Evolutionary conservation across 805 yeast species (phyloP), one percentile per base, ranked within the genome.

Genomic region (Nakazawaea siamensis): DNA sequence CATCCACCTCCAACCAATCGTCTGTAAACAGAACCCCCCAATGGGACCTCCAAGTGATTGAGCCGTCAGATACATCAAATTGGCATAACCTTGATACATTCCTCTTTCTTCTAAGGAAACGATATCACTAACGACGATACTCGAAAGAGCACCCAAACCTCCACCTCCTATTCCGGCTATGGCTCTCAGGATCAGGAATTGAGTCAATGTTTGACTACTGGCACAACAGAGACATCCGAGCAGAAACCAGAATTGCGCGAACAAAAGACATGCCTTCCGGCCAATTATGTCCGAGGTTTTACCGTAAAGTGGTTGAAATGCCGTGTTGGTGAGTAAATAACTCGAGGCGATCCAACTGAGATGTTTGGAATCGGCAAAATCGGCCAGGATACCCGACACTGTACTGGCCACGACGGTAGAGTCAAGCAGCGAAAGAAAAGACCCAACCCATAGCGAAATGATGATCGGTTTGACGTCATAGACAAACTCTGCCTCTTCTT

Each of bases 301-400:
- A 4, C 90, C 92, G 37, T 75, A 78, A 18, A 82, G 51, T 1
- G 86, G 88, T 54, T 80, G 88, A 52, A 80, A 78, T 1, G 83
- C 82, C 3, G 84, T 71, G 41, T 73, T 75, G 1, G 88, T 77
- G 19, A 83, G 56, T 21, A 83, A 58, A 36, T 79, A 76, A 1
- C 83, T 70, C 0, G 87, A 74, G 3, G 87, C 86, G 3, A 81
- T 79, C 88, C 90, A 81, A 2, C 76, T 57, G 5, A 73, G 57
- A 40, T 65, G 48, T 13, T 66, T 62, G 27, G 76, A 60, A 30
- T 70, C 73, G 30, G 72, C 54, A 49, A 78, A 64, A 17, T 74
- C 75, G 5, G 76, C 65, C 15, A 82, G 81, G 29, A 78, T 77
- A 19, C 67, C 64, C 27, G 71, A 66, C 50, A 77, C 57, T 11